Conservation (phyloP, 257 asterid genomes). For the Plectranthus barbatus region DNA sequence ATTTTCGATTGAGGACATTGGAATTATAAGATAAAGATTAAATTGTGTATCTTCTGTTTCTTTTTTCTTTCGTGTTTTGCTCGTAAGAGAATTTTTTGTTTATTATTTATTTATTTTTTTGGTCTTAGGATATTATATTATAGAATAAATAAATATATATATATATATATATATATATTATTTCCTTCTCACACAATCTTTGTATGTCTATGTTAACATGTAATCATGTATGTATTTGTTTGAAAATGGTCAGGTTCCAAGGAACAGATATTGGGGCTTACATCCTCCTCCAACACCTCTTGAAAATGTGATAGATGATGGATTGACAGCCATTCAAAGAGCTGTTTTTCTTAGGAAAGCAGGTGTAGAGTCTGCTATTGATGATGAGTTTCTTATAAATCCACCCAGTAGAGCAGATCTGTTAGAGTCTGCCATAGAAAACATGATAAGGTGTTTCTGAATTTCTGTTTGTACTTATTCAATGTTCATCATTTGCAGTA, state of each 20-base stretch:
- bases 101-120: too few relatives aligned
- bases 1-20: not conserved
- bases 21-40: not conserved
- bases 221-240: not conserved
- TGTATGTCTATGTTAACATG: not conserved
- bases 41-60: not conserved
- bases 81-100: not conserved
- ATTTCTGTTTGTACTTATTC: conserved; percentile 19
- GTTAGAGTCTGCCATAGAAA: conserved; percentile 66
- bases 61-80: not conserved
- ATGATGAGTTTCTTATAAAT: conserved; percentile 63
- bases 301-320: conserved; percentile 86
- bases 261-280: conserved; percentile 96
- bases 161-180: too few relatives aligned
- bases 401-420: conserved; percentile 85
- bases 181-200: not conserved
- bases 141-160: too few relatives aligned
- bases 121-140: not conserved
- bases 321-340: conserved; percentile 73
- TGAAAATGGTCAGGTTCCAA: conserved; percentile 63
- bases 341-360: conserved; percentile 88
- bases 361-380: conserved; percentile 73
- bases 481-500: not conserved
- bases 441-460: conserved; percentile 67
- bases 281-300: conserved; percentile 96